Base-by-base conservation (phyloP, 2,329 filamentous ascomycete genomes). In the Beauveria brongniartii region DNA sequence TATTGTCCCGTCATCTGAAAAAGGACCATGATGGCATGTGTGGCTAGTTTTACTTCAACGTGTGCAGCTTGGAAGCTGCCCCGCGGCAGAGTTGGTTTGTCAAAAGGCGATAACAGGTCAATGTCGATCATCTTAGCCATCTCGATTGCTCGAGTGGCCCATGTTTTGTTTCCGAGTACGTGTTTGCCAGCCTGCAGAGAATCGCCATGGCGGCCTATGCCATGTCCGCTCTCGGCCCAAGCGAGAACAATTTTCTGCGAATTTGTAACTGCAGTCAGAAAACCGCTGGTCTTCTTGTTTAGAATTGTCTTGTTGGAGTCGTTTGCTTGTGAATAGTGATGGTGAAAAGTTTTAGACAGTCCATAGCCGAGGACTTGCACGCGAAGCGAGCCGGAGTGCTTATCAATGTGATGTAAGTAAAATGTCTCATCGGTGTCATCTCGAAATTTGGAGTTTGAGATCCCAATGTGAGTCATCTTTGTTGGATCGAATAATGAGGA, bases 21-120 rank as follows among this genome's bases (percentile, higher is more conserved):
- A 0, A 75, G 62, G 0, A 69, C 56, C 8, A 69, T 69, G 0
- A 75, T 54, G 0, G 70, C 71, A 22, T 74, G 70, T 0, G 71
- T 67, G 0, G 75, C 72, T 0, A 78, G 69, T 60, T 78, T 78
- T 18, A 74, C 73, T 61, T 78, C 75, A 1, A 74, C 71, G 24
- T 78, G 76, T 0, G 71, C 69, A 0, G 71, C 72, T 1, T 67
- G 66, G 47, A 72, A 73, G 14, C 70, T 63, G 2, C 50, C 50
- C 1, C 40, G 52, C 8, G 47, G 40, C 30, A 10, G 37, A 12
- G 51, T 16, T 1, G 61, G 54, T 2, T 61, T 61, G 41, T 75
- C 75, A 20, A 68, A 76, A 0, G 69, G 66, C 0, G 69, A 61
- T 5, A 56, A 58, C 63, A 75, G 68, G 2, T 63, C 63, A n/a